Percentiles rank a stretch among this genome's conserved stretches.
phyloP scores from a whole-genome alignment of 1,139 yeast species.

The Kluyveromyces marxianus region DNA sequence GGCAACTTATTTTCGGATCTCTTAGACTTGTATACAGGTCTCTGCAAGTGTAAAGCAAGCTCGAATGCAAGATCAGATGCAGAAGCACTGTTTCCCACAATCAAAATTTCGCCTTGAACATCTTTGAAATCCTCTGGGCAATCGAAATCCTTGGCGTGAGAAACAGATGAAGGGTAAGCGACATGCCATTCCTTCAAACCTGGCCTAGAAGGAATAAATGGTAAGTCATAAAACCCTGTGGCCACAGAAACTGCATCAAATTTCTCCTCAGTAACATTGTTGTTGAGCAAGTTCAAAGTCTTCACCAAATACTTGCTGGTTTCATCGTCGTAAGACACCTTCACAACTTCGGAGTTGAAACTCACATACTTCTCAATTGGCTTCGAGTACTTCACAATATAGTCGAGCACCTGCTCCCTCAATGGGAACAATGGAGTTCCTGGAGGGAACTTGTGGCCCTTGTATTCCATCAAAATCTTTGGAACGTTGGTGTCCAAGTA shows the following conservation, averaged over 20 bases:
- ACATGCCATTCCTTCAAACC: slow-evolving; percentile 47
- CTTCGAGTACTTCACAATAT: slow-evolving; percentile 40
- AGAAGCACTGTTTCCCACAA: slow-evolving; percentile 53
- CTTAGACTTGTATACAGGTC: slow-evolving; percentile 38
- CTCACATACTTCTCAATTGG: slow-evolving; percentile 32
- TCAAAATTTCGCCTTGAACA: slow-evolving; percentile 37
- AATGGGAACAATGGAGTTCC: slow-evolving; percentile 43
- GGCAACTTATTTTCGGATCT: slow-evolving; percentile 38
- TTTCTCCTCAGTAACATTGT: slow-evolving; percentile 26
- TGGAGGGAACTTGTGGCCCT: slow-evolving; percentile 40
- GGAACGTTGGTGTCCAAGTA: slow-evolving; percentile 59
- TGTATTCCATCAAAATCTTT: slow-evolving; percentile 48
- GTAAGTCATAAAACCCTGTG: slow-evolving; percentile 51
- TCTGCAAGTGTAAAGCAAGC: slow-evolving; percentile 32
- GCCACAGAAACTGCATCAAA: slow-evolving; percentile 53
- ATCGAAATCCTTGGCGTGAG: slow-evolving; percentile 55
- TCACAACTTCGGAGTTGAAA: slow-evolving; percentile 36
- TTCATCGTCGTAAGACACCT: slow-evolving; percentile 25
- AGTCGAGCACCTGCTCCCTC: slow-evolving; percentile 41
- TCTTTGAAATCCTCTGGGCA: slow-evolving; percentile 37
- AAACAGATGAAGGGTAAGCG: slow-evolving; percentile 40
- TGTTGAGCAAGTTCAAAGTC: slow-evolving; percentile 31
- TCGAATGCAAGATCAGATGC: slow-evolving; percentile 51
- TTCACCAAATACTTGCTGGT: slow-evolving; percentile 39
- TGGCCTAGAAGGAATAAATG: slow-evolving; percentile 45